Evolutionary conservation across 2,329 filamentous ascomycete species (phyloP).

Genomic region (Rasamsonia emersonii): DNA sequence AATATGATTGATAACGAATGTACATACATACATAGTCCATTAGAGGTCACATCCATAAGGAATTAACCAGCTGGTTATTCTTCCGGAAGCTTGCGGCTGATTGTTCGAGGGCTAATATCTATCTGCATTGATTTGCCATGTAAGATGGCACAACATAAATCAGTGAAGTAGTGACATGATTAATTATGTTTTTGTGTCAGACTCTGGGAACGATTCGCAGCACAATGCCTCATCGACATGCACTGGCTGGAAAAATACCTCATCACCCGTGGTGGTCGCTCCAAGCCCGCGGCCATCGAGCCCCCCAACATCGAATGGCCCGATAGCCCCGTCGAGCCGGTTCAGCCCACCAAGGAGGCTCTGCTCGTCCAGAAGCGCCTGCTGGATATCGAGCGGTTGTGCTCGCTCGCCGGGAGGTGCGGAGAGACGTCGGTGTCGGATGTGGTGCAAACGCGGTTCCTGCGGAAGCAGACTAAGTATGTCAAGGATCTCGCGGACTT

Average conservation of each 20-base stretch:
- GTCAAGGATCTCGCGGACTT: constrained; percentile 14
- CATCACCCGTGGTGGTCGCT: constrained; percentile 11
- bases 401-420: constrained; percentile 5
- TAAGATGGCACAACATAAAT: constrained; percentile 1
- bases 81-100: constrained; percentile 13
- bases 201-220: constrained; percentile 11
- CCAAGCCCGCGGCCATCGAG: constrained; percentile 11
- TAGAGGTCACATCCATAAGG: constrained; percentile 10
- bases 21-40: constrained; percentile 6
- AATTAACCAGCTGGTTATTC: constrained; percentile 13
- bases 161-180: background rate
- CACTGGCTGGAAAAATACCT: constrained; percentile 13
- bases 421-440: constrained; percentile 6
- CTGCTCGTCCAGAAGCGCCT: constrained; percentile 9
- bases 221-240: constrained; percentile 11
- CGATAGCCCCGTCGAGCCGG: constrained; percentile 11
- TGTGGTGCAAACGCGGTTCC: constrained; percentile 10
- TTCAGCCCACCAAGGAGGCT: constrained; percentile 9
- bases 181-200: no score
- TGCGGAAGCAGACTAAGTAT: constrained; percentile 11
- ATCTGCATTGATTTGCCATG: constrained; percentile 12
- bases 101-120: constrained; percentile 11
- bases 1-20: background rate
- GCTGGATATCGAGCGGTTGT: constrained; percentile 10
- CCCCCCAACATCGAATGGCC: constrained; percentile 11